These are phyloP conservation scores for Lecanosticta acicola DNA, from an alignment of 2,329 filamentous ascomycete species.

Conservation along the genomic window DNA sequence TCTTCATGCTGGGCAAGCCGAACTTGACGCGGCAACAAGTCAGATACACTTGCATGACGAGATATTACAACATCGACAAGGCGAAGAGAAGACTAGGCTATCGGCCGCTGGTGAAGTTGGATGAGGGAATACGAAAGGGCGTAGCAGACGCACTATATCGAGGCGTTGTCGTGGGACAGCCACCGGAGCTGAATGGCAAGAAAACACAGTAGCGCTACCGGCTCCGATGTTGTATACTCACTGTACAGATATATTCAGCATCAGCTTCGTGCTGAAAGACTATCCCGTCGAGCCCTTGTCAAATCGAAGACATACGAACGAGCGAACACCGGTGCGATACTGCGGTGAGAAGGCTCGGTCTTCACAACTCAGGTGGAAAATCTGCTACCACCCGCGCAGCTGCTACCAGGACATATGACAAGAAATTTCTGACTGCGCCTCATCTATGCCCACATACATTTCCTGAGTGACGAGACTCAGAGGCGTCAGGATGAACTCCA, in stretches of 20 bases:
- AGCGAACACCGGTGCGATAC: no score
- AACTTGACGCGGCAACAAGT: constrained; percentile 47
- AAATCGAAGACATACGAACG: no score
- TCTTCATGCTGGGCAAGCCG: constrained; percentile 39
- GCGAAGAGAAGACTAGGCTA: constrained; percentile 67
- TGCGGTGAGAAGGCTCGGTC: no score
- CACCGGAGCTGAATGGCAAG: constrained; percentile 31
- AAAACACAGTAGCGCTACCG: constrained; percentile 15
- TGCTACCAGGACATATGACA: no score
- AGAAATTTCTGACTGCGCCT: background rate
- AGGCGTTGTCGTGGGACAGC: constrained; percentile 32
- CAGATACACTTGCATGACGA: constrained; percentile 65
- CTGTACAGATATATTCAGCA: background rate
- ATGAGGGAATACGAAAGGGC: constrained; percentile 54
- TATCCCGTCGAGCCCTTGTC: no score
- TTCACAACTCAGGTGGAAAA: no score
- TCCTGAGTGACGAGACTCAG: constrained; percentile 14
- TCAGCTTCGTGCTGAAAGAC: no score
- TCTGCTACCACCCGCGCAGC: no score
- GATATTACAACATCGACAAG: constrained; percentile 73
- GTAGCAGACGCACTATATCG: constrained; percentile 38
- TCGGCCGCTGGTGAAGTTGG: constrained; percentile 58
- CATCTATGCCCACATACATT: constrained; percentile 18
- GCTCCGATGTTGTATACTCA: background rate
- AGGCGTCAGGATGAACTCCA: constrained; percentile 16